These are phyloP conservation scores for Aspergillus transmontanensis DNA, from an alignment of 2,329 filamentous ascomycete genomes.

Conservation along the genomic window DNA sequence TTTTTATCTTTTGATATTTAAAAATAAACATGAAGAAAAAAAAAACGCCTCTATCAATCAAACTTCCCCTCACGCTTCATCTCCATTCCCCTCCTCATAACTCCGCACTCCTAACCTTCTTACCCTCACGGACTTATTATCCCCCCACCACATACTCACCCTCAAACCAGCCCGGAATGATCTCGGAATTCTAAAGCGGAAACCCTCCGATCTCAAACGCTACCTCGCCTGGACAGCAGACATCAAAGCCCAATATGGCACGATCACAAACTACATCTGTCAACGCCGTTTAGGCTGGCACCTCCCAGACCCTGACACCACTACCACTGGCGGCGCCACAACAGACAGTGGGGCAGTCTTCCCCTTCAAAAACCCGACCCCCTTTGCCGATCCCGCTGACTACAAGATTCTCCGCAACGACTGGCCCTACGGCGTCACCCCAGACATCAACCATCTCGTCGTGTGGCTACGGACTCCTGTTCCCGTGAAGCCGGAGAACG, in stretches of 20 bases:
- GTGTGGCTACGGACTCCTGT: slow-evolving; percentile 60
- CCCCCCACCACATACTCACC: slow-evolving; percentile 15
- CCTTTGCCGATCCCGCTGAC: slow-evolving; percentile 58
- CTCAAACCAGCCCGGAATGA: slow-evolving; percentile 47
- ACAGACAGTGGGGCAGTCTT: slow-evolving; percentile 41
- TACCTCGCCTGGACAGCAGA: slow-evolving; percentile 62
- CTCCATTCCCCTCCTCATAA: slow-evolving; percentile 6
- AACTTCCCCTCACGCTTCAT: slow-evolving; percentile 4
- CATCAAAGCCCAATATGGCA: slow-evolving; percentile 58
- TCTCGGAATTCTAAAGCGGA: slow-evolving; percentile 60
- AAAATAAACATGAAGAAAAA: neutral
- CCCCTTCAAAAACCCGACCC: slow-evolving; percentile 47
- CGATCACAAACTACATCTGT: slow-evolving; percentile 60
- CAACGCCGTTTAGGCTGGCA: slow-evolving; percentile 58
- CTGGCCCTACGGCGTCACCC: slow-evolving; percentile 63
- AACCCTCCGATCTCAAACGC: slow-evolving; percentile 59
- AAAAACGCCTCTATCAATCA: neutral
- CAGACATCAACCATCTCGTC: slow-evolving; percentile 58
- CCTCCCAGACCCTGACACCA: slow-evolving; percentile 28
- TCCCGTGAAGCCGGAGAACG: slow-evolving; percentile 46
- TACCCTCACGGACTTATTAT: slow-evolving; percentile 2
- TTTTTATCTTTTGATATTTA: neutral
- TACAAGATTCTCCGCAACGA: slow-evolving; percentile 63
- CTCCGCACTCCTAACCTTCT: slow-evolving; percentile 3
- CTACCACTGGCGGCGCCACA: slow-evolving; percentile 16